Evolutionary conservation across 345 rosid species (phyloP), one percentile per base, ranked within the genome.

Genomic region (Heritiera littoralis): DNA sequence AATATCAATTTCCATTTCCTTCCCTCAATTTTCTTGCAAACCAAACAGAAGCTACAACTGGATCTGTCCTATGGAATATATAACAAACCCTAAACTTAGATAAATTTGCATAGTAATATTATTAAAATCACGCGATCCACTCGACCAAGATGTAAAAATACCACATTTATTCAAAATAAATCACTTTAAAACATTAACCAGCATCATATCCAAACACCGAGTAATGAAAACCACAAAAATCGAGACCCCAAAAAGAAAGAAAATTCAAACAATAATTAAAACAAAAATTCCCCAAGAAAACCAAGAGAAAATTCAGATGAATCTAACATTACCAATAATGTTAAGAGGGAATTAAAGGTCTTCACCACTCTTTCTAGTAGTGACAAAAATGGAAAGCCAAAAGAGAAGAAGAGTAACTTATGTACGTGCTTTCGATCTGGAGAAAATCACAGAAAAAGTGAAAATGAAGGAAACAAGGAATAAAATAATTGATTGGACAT

Each of bases 401-500:
- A 77, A 79, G 68, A 82, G 69, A 60, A 60, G 38, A 7, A 72
- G 6, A 49, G 15, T 72, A 14, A 28, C 9, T 5, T 13, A 30
- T 1, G 41, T 46, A 58, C 72, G 41, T 35, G 40, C 49, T 78
- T 79, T 79, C 85, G 89, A 88, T 89, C 87, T 49, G 68, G 51
- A 81, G 78, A 70, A 73, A 69, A 54, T n/a, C 9, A 67, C 58
- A 77, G 55, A 77, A 52, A 54, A 48, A 67, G 70, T 32, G 52
- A 61, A 0, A 35, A 11, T 23, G 41, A 60, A 70, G 28, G 55
- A 52, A 30, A 72, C n/a, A 80, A 28, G 70, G 75, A 69, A 76
- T 55, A 81, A 79, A 48, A 56, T 11, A 88, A 82, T 84, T 54
- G 84, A 79, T 79, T 90, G 85, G 79, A 81, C 23, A 82, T 66